These are phyloP conservation scores for Penicillium glabrum DNA, from an alignment of 2,329 filamentous ascomycete genomes.

Conservation along the genomic window DNA sequence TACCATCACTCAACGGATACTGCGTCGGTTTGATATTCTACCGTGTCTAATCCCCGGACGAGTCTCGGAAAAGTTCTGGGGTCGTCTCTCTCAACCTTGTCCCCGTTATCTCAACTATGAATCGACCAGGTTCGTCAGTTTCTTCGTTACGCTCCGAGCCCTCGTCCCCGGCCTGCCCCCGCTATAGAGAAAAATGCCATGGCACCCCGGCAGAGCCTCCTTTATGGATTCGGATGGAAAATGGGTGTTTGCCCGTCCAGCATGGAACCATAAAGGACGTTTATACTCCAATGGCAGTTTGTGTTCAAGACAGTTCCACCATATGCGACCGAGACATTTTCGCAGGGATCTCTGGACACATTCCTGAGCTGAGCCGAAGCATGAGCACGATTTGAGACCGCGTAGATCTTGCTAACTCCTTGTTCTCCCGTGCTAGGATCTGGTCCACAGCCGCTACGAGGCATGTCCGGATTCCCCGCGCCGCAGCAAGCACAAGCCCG, in stretches of 20 bases:
- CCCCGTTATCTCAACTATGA: conserved; percentile 38
- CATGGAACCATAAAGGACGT: neutral
- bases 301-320: conserved; percentile 13
- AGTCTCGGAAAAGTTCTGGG: conserved; percentile 14
- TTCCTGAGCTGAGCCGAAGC: conserved; percentile 12
- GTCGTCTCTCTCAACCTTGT: conserved; percentile 3
- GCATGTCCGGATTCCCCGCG: conserved; percentile 55
- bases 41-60: conserved; percentile 8
- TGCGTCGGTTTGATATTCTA: conserved; percentile 4
- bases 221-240: neutral
- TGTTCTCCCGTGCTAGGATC: conserved; percentile 39
- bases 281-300: conserved; percentile 22
- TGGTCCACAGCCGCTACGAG: conserved; percentile 52
- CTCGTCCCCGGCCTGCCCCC: conserved; percentile 1
- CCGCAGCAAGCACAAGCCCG: conserved; percentile 51
- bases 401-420: conserved; percentile 21
- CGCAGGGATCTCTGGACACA: conserved; percentile 12
- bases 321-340: conserved; percentile 26
- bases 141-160: conserved; percentile 22
- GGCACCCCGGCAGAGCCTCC: neutral
- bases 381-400: conserved; percentile 10
- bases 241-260: neutral
- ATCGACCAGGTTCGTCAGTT: conserved; percentile 50
- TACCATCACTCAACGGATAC: conserved; percentile 18
- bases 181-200: neutral